Conservation (phyloP, 331 rosid genomes). For the Erythrophleum ivorense region DNA sequence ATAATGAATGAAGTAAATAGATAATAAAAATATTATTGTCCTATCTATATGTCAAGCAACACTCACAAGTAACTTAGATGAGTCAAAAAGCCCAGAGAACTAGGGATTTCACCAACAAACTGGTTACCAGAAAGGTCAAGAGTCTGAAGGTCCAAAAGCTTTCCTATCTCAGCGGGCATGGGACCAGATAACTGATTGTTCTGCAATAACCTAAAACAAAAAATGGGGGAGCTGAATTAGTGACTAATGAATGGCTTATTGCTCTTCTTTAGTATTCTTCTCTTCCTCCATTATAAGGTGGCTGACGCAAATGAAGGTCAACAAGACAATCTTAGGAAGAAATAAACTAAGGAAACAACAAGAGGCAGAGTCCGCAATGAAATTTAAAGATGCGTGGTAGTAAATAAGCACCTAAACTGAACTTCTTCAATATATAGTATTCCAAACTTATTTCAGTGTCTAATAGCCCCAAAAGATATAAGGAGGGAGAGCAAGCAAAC, state of each 20-base stretch:
- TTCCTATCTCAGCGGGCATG: conserved; percentile 81
- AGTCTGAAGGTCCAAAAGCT: conserved; percentile 74
- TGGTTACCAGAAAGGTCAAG: conserved; percentile 89
- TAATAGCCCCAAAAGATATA: not conserved
- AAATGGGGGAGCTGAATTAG: conserved; percentile 27
- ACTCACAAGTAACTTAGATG: conserved; percentile 96
- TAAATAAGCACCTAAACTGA: conserved; percentile 8
- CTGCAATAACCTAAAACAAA: conserved; percentile 73
- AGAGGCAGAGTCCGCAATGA: not conserved
- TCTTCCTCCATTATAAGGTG: not conserved
- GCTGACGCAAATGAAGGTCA: not conserved
- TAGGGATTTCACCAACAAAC: conserved; percentile 79
- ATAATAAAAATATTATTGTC: conserved; percentile 1
- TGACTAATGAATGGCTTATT: conserved; percentile 2
- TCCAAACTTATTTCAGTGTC: not conserved
- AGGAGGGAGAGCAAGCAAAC: not conserved
- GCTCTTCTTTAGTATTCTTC: not conserved
- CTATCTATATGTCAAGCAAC: conserved; percentile 38
- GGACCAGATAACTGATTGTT: conserved; percentile 84
- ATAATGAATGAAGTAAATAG: conserved; percentile 25
- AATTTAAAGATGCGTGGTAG: not conserved
- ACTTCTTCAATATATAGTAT: not conserved
- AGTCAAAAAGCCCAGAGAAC: conserved; percentile 75
- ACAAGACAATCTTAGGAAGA: conserved; percentile 1
- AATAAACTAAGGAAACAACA: not conserved